These are phyloP conservation scores for Botrytis aclada DNA, from an alignment of 2,329 filamentous ascomycete genomes.

Conservation along the genomic window DNA sequence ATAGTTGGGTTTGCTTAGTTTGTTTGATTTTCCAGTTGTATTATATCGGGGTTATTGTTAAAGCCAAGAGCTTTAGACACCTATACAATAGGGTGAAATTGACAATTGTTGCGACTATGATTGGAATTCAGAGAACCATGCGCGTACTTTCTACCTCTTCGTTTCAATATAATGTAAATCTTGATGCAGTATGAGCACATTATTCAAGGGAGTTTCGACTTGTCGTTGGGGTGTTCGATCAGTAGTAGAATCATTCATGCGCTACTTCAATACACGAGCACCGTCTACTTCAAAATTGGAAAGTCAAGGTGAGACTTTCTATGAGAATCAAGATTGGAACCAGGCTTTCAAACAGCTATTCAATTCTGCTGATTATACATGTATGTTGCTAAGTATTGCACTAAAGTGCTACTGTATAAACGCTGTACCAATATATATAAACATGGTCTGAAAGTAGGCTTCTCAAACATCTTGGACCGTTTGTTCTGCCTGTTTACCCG, in stretches of 20 bases:
- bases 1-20: too few relatives aligned
- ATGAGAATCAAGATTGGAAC: neutral
- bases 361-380: neutral
- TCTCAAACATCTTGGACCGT: neutral
- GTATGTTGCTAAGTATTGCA: neutral
- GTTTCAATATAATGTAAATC: neutral
- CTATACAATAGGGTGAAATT: neutral
- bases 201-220: neutral
- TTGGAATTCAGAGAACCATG: neutral
- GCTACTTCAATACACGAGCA: neutral
- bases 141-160: neutral
- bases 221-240: neutral
- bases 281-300: neutral
- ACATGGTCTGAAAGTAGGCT: neutral
- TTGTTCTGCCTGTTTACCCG: neutral
- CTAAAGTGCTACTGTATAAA: neutral
- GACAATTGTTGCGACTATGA: neutral
- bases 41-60: too few relatives aligned
- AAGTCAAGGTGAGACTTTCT: neutral
- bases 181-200: neutral
- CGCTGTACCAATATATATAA: neutral
- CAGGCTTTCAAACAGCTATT: neutral
- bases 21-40: too few relatives aligned
- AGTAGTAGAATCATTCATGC: neutral
- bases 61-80: too few relatives aligned